Evolutionary conservation across 2,329 filamentous ascomycete genomes (phyloP), one percentile per base, ranked within the genome.

Genomic region (Fusarium sp.): DNA sequence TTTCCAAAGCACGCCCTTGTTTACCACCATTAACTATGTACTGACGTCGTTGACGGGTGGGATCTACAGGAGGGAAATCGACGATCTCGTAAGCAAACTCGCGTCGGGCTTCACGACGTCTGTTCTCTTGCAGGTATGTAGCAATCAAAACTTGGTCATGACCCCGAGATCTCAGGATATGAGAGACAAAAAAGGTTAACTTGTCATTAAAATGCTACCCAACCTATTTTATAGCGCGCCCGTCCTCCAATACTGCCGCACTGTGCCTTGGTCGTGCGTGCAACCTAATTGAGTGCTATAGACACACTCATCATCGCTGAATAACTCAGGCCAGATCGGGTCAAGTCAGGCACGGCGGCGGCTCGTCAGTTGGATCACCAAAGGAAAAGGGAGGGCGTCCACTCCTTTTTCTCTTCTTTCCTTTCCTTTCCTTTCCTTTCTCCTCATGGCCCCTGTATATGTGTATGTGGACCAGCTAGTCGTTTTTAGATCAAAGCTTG

Each of bases 401-500:
- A 52, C 46, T 9, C 4, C 11, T 29, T 10, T 10, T 29, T 29
- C 5, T 11, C 7, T 23, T 23, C 8, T 29, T 29, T 29, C 13
- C 13, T 29, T 29, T 13, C 27, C 5, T 45, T 44, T 47, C 56
- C 14, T 36, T 44, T 13, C 49, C 41, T 47, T 61, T 6, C 33
- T 44, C 17, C 9, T 27, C 23, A 31, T n/a, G 14, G 25, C 47
- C 49, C 48, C 48, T 59, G 58, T 54, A 13, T 36, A 25, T 33
- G 49, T 64, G 55, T 36, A 29, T 33, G 55, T 64, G 55, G 61
- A 39, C 25, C 43, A 21, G 25, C 21, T 49, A 51, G 57, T 58
- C 51, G 53, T 46, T 64, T 25, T 67, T 57, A 63, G 60, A 63
- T 47, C 60, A 60, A 68, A 65, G 61, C 65, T 67, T 68, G 60